Base-by-base conservation (phyloP, 192 early-diverging fungal species). In the Coemansia guatemalensis region DNA sequence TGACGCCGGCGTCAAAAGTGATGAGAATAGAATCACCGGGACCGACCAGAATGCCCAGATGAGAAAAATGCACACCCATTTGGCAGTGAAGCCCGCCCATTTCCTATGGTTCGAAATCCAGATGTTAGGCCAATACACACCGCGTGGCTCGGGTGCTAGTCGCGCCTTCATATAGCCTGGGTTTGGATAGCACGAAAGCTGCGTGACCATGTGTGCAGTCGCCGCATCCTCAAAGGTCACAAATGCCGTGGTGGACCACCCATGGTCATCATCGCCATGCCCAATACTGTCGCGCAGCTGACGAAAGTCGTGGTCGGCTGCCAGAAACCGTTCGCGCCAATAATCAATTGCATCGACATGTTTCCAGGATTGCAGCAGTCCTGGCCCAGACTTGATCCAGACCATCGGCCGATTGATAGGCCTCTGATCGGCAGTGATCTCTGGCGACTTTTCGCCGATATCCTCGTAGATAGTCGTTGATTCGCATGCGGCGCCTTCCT, bases 41-140 rank as follows among this genome's bases (percentile, higher is more conserved):
- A 87, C 81, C 20, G 75, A 74, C 92, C 92, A 93, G 71, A 90
- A 88, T 48, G 90, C 89, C 61, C 89, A 85, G 48, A 93, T 76
- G 21, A 91, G 72, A 24, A 87, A 58, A 0, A 92, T 74, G 22
- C 84, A 75, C 1, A 82, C 57, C 60, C 81, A 82, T 24, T 88
- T 83, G 5, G 87, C 53, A 18, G 81, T 62, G 11, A 82, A 71
- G 1, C 89, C 83, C 21, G 82, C 59, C 20, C 82, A 70, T 48
- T 81, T 76, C 56, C 89, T 85, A 7, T 82, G 66, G 27, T 64
- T 74, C 23, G 86, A 83, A 32, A 89, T 73, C 55, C 80, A 84
- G n/a, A 93, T 68, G 63, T 91, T 91, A 44, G 85, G 76, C 90
- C 90, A 93, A 58, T 81, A 81, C 48, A 93, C 85, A 55, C 89